phyloP scores from a whole-genome alignment of 169 alveolate genomes.

The Babesia gibsoni region DNA sequence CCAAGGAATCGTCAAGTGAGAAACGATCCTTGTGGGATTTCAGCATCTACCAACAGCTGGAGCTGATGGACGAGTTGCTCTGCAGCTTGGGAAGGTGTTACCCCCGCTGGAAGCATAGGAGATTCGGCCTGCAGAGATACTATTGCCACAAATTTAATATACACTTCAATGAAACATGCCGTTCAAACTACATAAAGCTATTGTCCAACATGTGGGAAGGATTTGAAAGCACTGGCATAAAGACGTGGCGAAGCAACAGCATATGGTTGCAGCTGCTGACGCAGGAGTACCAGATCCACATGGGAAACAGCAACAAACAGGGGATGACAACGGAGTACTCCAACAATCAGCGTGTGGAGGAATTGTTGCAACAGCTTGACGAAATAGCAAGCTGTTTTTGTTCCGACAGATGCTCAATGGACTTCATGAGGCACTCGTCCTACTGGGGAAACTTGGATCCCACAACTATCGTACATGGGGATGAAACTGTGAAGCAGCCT shows the following conservation, averaged over 20 bases:
- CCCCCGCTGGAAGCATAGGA: constrained; percentile 55
- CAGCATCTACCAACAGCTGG: constrained; percentile 24
- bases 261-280: constrained; percentile 39
- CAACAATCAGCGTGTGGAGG: constrained; percentile 37
- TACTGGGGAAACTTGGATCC: constrained; percentile 14
- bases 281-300: constrained; percentile 36
- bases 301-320: neutral
- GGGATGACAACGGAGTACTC: neutral
- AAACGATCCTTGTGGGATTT: constrained; percentile 4
- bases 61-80: constrained; percentile 17
- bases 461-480: neutral
- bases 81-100: constrained; percentile 40
- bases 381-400: constrained; percentile 61
- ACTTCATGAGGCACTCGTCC: constrained; percentile 38
- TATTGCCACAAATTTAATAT: constrained; percentile 63
- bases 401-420: constrained; percentile 57
- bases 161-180: neutral
- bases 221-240: constrained; percentile 16
- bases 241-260: constrained; percentile 24
- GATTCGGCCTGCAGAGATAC: constrained; percentile 47
- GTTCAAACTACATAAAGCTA: constrained; percentile 23
- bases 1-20: neutral
- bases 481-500: neutral
- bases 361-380: constrained; percentile 54
- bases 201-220: constrained; percentile 26